Evolutionary conservation across 2,329 filamentous ascomycete genomes (phyloP).

Genomic region (Cyphellophora attinorum): DNA sequence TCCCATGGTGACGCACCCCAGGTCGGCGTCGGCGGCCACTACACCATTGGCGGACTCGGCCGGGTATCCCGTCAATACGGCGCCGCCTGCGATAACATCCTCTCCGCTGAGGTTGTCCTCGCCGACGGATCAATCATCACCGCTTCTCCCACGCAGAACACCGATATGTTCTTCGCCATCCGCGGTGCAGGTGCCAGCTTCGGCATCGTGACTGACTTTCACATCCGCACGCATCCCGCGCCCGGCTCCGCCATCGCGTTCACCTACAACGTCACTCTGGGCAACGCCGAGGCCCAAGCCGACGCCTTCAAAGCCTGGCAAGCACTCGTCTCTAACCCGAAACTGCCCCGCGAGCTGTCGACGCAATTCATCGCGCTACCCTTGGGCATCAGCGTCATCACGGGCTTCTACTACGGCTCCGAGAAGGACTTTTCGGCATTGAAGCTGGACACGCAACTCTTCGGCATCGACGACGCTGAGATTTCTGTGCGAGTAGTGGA

Average conservation of each 20-base stretch:
- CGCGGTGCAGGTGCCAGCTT: constrained; percentile 28
- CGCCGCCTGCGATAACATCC: constrained; percentile 39
- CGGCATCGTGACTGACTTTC: constrained; percentile 30
- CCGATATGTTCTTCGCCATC: constrained; percentile 26
- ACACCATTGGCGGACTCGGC: constrained; percentile 30
- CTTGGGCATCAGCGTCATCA: constrained; percentile 43
- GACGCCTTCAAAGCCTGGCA: constrained; percentile 50
- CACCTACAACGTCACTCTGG: constrained; percentile 45
- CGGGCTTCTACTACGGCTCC: constrained; percentile 53
- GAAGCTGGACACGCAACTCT: constrained; percentile 20
- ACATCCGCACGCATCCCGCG: constrained; percentile 26
- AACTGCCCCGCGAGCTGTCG: constrained; percentile 50
- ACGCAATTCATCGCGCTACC: constrained; percentile 47
- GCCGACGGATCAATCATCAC: constrained; percentile 27
- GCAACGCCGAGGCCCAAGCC: constrained; percentile 38
- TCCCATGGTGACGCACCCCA: constrained; percentile 29
- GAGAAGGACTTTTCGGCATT: constrained; percentile 43
- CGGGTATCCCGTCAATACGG: constrained; percentile 40
- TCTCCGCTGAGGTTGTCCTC: constrained; percentile 39
- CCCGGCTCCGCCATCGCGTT: constrained; percentile 47
- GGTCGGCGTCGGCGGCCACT: constrained; percentile 31
- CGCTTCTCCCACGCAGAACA: constrained; percentile 21
- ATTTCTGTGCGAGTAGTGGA: constrained; percentile 21
- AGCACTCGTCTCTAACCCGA: constrained; percentile 42
- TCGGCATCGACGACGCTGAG: constrained; percentile 10